A percentile compares a stretch with the other conserved stretches of the same genome.
phyloP scores from a whole-genome alignment of 495 filamentous ascomycete species.

The Lasiosphaeris hirsuta region DNA sequence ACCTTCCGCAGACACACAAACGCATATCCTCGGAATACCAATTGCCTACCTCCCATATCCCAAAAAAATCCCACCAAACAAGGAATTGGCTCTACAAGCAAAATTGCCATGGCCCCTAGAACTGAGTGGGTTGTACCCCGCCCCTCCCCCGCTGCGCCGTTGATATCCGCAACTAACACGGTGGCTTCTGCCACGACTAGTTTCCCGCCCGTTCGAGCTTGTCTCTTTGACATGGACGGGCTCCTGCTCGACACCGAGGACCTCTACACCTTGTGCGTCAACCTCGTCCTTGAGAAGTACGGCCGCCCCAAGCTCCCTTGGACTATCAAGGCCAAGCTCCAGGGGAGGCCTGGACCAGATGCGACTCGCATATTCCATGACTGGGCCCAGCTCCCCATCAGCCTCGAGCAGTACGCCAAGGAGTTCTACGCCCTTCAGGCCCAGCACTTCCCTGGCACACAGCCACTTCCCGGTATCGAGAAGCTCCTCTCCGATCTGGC shows the following conservation, averaged over 20 bases:
- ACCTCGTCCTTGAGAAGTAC: slow-evolving; percentile 73
- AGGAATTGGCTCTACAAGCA: not conserved
- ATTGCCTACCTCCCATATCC: slow-evolving; percentile 14
- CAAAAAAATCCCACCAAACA: not conserved
- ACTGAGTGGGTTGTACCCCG: slow-evolving; percentile 36
- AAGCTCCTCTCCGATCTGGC: slow-evolving; percentile 59
- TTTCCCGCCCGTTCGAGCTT: slow-evolving; percentile 78
- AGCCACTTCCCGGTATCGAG: slow-evolving; percentile 75
- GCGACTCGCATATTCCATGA: slow-evolving; percentile 52
- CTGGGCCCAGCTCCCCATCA: slow-evolving; percentile 86
- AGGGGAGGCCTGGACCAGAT: slow-evolving; percentile 80
- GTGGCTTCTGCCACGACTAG: slow-evolving; percentile 32
- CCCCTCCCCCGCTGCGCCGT: slow-evolving; percentile 14
- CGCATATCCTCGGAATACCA: too few species aligned
- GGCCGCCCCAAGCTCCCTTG: slow-evolving; percentile 74
- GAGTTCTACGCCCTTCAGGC: slow-evolving; percentile 60
- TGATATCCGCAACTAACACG: not conserved
- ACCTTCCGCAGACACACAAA: too few species aligned
- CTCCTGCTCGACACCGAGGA: slow-evolving; percentile 94
- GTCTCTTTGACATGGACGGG: slow-evolving; percentile 98
- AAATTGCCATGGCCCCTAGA: slow-evolving; percentile 35
- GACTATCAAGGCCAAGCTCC: slow-evolving; percentile 89
- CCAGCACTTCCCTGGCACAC: slow-evolving; percentile 65
- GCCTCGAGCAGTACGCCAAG: slow-evolving; percentile 56
- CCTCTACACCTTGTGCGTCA: slow-evolving; percentile 79